phyloP scores from a whole-genome alignment of 1,284 basidiomycete species.

The Cryptococcus amylolentus region DNA sequence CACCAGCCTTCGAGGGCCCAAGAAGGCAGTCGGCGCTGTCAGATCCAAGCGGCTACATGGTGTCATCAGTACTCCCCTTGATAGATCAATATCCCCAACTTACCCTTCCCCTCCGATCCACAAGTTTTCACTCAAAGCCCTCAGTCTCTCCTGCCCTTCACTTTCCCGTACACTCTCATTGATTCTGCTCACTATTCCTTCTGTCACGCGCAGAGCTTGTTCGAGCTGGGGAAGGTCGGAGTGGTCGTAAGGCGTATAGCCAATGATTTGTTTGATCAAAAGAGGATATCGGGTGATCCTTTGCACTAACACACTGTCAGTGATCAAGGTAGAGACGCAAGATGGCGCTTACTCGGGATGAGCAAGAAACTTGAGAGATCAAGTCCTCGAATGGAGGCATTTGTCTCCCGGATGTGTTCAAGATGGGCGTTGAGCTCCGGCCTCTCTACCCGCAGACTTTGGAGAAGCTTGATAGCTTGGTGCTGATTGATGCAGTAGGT shows the following conservation, averaged over 20 bases:
- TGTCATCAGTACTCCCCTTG: not conserved
- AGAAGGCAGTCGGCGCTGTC: slow-evolving; percentile 77
- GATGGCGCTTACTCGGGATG: slow-evolving; percentile 67
- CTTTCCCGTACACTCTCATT: slow-evolving; percentile 87
- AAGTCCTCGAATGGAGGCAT: slow-evolving; percentile 72
- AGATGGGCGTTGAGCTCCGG: slow-evolving; percentile 64
- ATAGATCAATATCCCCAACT: slow-evolving; percentile 25
- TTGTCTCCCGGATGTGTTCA: slow-evolving; percentile 51
- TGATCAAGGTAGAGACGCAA: not conserved
- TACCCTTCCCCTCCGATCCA: slow-evolving; percentile 79
- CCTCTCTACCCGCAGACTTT: slow-evolving; percentile 67
- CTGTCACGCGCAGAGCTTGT: slow-evolving; percentile 61
- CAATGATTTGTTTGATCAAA: slow-evolving; percentile 77
- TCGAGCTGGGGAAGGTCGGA: slow-evolving; percentile 55
- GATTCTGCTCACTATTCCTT: slow-evolving; percentile 70
- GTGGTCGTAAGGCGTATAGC: slow-evolving; percentile 65
- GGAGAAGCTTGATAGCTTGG: slow-evolving; percentile 72
- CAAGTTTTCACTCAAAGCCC: slow-evolving; percentile 68
- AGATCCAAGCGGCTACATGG: slow-evolving; percentile 69
- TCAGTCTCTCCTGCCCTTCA: slow-evolving; percentile 70
- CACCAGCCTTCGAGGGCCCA: slow-evolving; percentile 70
- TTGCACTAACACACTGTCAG: slow-evolving; percentile 65
- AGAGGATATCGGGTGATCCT: slow-evolving; percentile 88
- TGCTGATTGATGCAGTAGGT: slow-evolving; percentile 89
- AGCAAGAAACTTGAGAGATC: slow-evolving; percentile 88